These are phyloP conservation scores for Hortiboletus flavorubellus DNA, from an alignment of 768 basidiomycete genomes.

Conservation along the genomic window DNA sequence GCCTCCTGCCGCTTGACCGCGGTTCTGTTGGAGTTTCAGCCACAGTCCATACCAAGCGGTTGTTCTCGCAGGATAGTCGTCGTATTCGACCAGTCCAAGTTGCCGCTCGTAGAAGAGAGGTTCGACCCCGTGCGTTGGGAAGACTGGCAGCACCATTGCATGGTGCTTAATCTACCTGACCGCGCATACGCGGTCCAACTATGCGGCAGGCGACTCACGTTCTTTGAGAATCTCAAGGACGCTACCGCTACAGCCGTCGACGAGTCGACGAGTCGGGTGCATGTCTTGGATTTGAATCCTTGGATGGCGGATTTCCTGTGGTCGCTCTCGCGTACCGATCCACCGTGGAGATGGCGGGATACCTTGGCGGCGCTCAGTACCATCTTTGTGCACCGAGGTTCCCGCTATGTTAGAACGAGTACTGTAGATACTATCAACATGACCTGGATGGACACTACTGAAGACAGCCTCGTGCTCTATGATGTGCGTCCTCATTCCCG, in stretches of 20 bases:
- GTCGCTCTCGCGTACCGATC: slow-evolving; percentile 23
- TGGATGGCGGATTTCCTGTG: slow-evolving; percentile 23
- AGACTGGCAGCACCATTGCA: slow-evolving; percentile 45
- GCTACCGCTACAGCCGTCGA: background rate
- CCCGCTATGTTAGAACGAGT: slow-evolving; percentile 30
- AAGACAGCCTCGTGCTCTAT: slow-evolving; percentile 59
- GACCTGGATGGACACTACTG: slow-evolving; percentile 52
- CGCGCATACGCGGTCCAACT: slow-evolving; percentile 28
- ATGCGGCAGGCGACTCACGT: slow-evolving; percentile 30
- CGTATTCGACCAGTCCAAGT: slow-evolving; percentile 52
- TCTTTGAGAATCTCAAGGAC: slow-evolving; percentile 30
- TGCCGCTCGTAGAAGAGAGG: slow-evolving; percentile 40
- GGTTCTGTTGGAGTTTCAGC: slow-evolving; percentile 40
- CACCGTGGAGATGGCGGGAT: slow-evolving; percentile 34
- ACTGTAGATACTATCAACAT: slow-evolving; percentile 45
- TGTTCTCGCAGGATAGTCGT: slow-evolving; percentile 44
- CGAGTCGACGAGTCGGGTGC: slow-evolving; percentile 24
- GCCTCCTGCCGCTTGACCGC: slow-evolving; percentile 49
- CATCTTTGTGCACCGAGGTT: slow-evolving; percentile 26
- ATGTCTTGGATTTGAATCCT: slow-evolving; percentile 31
- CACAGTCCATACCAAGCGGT: slow-evolving; percentile 32
- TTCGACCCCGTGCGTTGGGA: slow-evolving; percentile 52
- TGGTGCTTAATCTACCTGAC: slow-evolving; percentile 34
- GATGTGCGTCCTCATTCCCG: slow-evolving; percentile 38
- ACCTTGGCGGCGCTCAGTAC: slow-evolving; percentile 25